phyloP scores from a whole-genome alignment of 176 grass and related monocot species.

The Ensete glaucum region DNA sequence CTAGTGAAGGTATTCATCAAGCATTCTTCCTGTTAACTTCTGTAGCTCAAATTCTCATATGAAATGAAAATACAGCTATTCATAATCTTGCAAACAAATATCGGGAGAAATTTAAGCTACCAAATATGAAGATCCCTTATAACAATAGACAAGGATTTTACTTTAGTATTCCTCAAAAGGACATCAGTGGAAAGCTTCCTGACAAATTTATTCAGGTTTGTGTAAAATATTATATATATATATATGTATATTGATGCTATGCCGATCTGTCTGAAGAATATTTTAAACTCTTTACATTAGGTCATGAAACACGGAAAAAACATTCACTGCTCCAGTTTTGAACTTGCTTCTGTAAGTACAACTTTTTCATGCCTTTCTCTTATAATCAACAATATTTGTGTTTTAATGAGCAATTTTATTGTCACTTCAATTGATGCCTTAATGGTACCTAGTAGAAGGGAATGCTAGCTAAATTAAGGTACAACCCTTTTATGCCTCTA shows the following conservation, averaged over 20 bases:
- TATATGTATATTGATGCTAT: slow-evolving; percentile 10
- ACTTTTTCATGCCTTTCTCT: slow-evolving; percentile 16
- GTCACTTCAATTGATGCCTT: background rate
- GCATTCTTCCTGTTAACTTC: slow-evolving; percentile 6
- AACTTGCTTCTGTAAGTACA: slow-evolving; percentile 85
- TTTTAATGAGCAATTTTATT: background rate
- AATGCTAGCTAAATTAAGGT: no score
- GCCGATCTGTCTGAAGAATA: background rate
- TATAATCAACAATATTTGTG: background rate
- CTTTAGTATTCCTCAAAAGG: slow-evolving; percentile 80
- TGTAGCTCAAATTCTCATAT: slow-evolving; percentile 8
- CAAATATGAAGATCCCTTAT: slow-evolving; percentile 80
- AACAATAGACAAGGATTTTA: slow-evolving; percentile 83
- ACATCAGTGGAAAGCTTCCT: slow-evolving; percentile 66
- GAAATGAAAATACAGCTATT: slow-evolving; percentile 46
- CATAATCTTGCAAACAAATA: slow-evolving; percentile 75
- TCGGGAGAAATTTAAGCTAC: slow-evolving; percentile 72
- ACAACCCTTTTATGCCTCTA: no score
- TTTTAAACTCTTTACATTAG: slow-evolving; percentile 36
- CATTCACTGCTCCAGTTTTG: slow-evolving; percentile 89
- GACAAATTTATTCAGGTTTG: slow-evolving; percentile 87
- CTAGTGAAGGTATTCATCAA: slow-evolving; percentile 59
- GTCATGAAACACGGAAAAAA: slow-evolving; percentile 94
- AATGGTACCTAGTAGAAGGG: background rate
- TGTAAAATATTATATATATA: slow-evolving; percentile 5